Base-by-base conservation (phyloP, 306 rosid species). In the Quercus ilex region DNA sequence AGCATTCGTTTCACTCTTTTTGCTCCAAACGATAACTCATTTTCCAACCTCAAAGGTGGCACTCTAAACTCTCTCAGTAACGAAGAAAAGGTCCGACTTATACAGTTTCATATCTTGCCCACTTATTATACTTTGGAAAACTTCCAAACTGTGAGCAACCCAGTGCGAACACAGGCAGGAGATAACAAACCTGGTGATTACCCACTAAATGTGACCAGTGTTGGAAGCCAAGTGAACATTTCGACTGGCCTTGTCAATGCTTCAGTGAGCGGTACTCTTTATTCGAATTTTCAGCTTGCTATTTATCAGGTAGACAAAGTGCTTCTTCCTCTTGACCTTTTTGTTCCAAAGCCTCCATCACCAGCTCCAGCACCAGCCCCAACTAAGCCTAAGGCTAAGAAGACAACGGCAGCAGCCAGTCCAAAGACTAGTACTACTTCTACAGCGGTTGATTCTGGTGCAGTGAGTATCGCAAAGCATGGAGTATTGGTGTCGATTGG, bases 211-310 rank as follows among this genome's bases (percentile, higher is more conserved):
- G 86, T 89, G 23, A 91, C 92, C 28, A 84, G 87, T 6, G 76
- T 88, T 3, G 88, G 95, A 7, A 88, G 69, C 83, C 78, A 79
- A 15, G 93, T 90, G 15, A 88, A 80, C 80, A 85, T 92, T 58
- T 88, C 93, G 1, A 89, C 93, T 11, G 97, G 96, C 3, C 83
- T 87, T 3, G 96, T 89, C 2, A 91, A 92, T 65, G 88, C 97
- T 23, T 56, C 90, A 17, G 70, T 92, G 20, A 83, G 89, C 0
- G 96, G 90, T 2, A 88, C 91, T 11, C 69, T 92, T 7, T 92
- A 89, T 60, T 31, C 88, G 0, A 93, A 91, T 53, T 74, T 33
- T 59, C 90, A 88, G 71, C 69, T 92, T 0, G 94, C 92, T 1
- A 69, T 90, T 10, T 92, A 90, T 74, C 87, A 81, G 64, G 86